These are phyloP conservation scores for Podosphaera xanthii DNA, from an alignment of 2,329 filamentous ascomycete species.

Conservation along the genomic window DNA sequence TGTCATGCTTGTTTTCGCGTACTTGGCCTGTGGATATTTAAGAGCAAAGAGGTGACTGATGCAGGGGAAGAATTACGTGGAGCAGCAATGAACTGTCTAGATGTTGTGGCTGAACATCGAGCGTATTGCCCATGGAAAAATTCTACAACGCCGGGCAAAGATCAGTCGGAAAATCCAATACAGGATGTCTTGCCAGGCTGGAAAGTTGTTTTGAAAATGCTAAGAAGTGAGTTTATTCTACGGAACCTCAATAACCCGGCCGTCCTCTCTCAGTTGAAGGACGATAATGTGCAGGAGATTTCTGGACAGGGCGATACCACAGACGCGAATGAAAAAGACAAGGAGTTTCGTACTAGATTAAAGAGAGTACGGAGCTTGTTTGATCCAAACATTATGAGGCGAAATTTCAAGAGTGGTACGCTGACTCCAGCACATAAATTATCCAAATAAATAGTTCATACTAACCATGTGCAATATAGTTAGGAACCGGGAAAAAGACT, in stretches of 20 bases:
- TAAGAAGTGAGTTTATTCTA: slow-evolving; percentile 30
- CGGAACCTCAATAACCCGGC: slow-evolving; percentile 3
- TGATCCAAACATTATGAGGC: slow-evolving; percentile 38
- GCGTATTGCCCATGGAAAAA: slow-evolving; percentile 72
- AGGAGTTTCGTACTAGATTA: slow-evolving; percentile 50
- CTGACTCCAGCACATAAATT: not conserved
- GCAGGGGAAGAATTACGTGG: slow-evolving; percentile 26
- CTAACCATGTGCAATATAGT: not conserved
- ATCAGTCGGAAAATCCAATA: slow-evolving; percentile 14
- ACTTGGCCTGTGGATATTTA: slow-evolving; percentile 86
- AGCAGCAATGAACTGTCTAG: slow-evolving; percentile 41
- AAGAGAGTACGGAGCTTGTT: slow-evolving; percentile 50
- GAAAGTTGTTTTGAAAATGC: slow-evolving; percentile 28
- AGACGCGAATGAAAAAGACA: slow-evolving; percentile 33
- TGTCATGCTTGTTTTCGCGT: slow-evolving; percentile 76
- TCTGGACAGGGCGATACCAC: slow-evolving; percentile 20
- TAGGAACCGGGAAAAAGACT: not conserved
- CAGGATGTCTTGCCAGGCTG: slow-evolving; percentile 23
- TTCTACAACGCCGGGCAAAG: slow-evolving; percentile 31
- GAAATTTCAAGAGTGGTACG: slow-evolving; percentile 8
- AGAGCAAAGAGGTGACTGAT: slow-evolving; percentile 41
- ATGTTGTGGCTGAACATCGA: slow-evolving; percentile 50
- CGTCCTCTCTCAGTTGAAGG: slow-evolving; percentile 5
- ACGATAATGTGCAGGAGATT: slow-evolving; percentile 11
- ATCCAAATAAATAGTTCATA: not conserved